Evolutionary conservation across 129 eudicot species (phyloP).

Genomic region (Flaveria trinervia): DNA sequence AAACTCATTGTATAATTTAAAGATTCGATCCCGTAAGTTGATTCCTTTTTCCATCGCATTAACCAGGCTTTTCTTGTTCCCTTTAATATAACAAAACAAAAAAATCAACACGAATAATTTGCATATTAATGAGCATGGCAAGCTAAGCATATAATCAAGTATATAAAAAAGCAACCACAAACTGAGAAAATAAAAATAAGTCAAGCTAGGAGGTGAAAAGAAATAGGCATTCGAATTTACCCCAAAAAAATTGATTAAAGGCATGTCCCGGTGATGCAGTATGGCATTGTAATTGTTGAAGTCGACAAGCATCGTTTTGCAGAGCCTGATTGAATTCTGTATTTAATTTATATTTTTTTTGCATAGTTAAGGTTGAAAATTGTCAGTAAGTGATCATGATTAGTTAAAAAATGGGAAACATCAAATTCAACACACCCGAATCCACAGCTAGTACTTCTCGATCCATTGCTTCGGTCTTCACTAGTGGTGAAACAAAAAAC

Average conservation of each 20-base stretch:
- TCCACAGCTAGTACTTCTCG: constrained; percentile 94
- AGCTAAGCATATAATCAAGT: background rate
- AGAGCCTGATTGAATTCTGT: constrained; percentile 84
- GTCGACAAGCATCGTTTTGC: constrained; percentile 91
- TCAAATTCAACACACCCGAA: constrained; percentile 59
- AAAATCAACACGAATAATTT: constrained; percentile 9
- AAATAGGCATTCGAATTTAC: constrained; percentile 37
- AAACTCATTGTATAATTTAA: constrained; percentile 63
- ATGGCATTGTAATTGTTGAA: constrained; percentile 94
- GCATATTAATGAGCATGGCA: background rate
- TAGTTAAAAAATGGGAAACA: background rate
- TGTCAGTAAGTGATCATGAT: constrained; percentile 22
- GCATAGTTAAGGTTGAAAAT: constrained; percentile 20
- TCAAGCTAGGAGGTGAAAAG: background rate
- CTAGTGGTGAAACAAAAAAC: constrained; percentile 81
- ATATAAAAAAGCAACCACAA: constrained; percentile 1
- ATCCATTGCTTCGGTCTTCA: constrained; percentile 95
- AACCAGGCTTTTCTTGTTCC: constrained; percentile 87
- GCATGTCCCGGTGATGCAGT: constrained; percentile 86
- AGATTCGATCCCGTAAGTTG: constrained; percentile 69
- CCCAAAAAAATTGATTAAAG: constrained; percentile 80
- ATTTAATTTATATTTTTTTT: constrained; percentile 3
- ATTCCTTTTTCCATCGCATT: constrained; percentile 94
- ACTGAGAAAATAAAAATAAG: background rate
- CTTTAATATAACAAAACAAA: constrained; percentile 40